Evolutionary conservation across 208 protist genomes (phyloP).

Genomic region (Trypanosoma rangeli): DNA sequence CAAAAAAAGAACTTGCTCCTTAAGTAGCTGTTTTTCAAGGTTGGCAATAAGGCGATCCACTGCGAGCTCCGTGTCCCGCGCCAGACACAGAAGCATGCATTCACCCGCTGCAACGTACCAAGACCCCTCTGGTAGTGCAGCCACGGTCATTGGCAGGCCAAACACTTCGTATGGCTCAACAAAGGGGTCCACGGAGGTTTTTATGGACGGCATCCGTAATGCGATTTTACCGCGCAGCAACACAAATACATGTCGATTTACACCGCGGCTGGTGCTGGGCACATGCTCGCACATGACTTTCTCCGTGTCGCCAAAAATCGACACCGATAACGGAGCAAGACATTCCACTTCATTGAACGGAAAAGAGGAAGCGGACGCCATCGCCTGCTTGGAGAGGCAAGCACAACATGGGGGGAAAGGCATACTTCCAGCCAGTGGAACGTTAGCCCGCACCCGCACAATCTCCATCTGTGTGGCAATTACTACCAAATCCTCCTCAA

Average conservation of each 20-base stretch:
- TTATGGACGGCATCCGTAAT: constrained; percentile 30
- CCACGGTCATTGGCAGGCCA: constrained; percentile 43
- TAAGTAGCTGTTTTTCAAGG: constrained; percentile 37
- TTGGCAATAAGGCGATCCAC: constrained; percentile 32
- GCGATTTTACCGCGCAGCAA: constrained; percentile 41
- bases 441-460: constrained; percentile 18
- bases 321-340: neutral
- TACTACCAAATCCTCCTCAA: constrained; percentile 57
- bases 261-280: neutral
- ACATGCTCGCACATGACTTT: neutral
- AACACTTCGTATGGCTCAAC: constrained; percentile 61
- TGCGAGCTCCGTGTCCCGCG: constrained; percentile 15
- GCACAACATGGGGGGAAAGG: neutral
- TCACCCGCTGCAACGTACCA: constrained; percentile 53
- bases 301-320: neutral
- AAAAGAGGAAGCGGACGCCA: too few species aligned
- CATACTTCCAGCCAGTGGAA: constrained; percentile 23
- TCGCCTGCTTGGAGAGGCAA: neutral
- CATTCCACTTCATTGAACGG: neutral
- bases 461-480: constrained; percentile 55
- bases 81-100: constrained; percentile 44
- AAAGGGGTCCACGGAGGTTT: constrained; percentile 37
- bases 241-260: constrained; percentile 29
- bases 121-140: constrained; percentile 47
- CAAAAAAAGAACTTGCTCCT: constrained; percentile 40